phyloP scores from a whole-genome alignment of 352 stramenopile species.

The Phytophthora cactorum region DNA sequence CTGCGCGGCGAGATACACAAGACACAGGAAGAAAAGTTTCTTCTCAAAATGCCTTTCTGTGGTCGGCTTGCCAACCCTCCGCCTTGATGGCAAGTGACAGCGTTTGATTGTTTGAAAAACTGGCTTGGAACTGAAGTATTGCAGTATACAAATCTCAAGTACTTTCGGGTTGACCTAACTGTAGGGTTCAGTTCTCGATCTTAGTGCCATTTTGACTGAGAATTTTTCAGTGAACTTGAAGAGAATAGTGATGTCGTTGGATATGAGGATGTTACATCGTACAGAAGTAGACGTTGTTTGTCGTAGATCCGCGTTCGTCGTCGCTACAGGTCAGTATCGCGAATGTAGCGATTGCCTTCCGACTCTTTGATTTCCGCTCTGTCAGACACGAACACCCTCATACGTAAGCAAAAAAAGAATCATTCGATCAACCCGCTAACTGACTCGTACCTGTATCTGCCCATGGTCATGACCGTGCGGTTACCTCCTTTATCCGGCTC shows the following conservation, averaged over 20 bases:
- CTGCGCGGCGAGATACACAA: background rate
- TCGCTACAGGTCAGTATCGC: slow-evolving; percentile 76
- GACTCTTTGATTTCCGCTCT: slow-evolving; percentile 91
- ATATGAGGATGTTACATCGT: slow-evolving; percentile 1
- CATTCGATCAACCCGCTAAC: background rate
- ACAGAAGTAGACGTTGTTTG: background rate
- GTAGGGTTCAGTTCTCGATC: background rate
- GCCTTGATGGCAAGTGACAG: slow-evolving; percentile 8
- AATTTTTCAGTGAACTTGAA: too few relatives aligned
- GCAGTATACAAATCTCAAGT: slow-evolving; percentile 27
- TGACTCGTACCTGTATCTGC: slow-evolving; percentile 74
- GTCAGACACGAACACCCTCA: background rate
- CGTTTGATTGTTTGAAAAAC: slow-evolving; percentile 18
- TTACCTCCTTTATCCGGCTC: slow-evolving; percentile 60
- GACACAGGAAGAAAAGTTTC: background rate
- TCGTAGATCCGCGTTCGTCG: background rate
- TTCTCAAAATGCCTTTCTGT: background rate
- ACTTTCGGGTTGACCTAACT: slow-evolving; percentile 1
- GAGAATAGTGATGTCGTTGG: background rate
- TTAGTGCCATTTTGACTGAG: background rate
- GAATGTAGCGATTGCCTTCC: slow-evolving; percentile 90
- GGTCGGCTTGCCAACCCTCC: slow-evolving; percentile 3
- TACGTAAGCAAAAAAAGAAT: slow-evolving; percentile 4
- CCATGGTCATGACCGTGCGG: slow-evolving; percentile 77
- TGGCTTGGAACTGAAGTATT: slow-evolving; percentile 2